Percentiles rank a stretch among this genome's conserved stretches.
These are phyloP conservation scores for Medicago ruthenica DNA, from an alignment of 306 rosid genomes.

Conservation along the genomic window DNA sequence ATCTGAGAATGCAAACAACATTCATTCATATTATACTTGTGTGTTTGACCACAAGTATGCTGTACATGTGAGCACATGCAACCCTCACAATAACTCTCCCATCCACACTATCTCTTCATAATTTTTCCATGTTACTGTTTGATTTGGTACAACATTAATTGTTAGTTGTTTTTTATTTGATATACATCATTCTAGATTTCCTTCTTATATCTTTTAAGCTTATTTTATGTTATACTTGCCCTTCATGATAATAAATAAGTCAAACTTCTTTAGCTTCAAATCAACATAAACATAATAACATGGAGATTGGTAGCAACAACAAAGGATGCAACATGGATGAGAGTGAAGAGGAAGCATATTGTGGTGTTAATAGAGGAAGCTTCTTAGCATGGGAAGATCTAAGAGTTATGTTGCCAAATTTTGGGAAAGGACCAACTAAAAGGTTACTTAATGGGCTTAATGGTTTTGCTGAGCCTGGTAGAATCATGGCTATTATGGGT, in stretches of 20 bases:
- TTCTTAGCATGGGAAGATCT: slow-evolving; percentile 95
- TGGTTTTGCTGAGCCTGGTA: slow-evolving; percentile 87
- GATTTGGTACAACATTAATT: slow-evolving; percentile 48
- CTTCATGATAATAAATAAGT: neutral
- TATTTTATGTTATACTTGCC: neutral
- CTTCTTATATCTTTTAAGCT: neutral
- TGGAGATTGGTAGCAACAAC: slow-evolving; percentile 56
- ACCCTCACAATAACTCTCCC: slow-evolving; percentile 42
- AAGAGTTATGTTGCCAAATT: slow-evolving; percentile 69
- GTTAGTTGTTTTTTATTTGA: slow-evolving; percentile 72
- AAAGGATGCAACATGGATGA: slow-evolving; percentile 31
- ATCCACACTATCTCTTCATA: slow-evolving; percentile 56
- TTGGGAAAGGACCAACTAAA: slow-evolving; percentile 73
- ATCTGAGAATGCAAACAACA: slow-evolving; percentile 32
- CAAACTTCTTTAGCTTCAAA: slow-evolving; percentile 23
- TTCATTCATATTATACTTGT: slow-evolving; percentile 32
- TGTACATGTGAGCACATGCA: slow-evolving; percentile 25
- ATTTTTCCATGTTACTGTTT: slow-evolving; percentile 37
- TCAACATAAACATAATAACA: slow-evolving; percentile 24
- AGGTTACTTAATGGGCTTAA: slow-evolving; percentile 76
- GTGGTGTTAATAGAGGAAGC: slow-evolving; percentile 66
- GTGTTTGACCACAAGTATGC: slow-evolving; percentile 41
- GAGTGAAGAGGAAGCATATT: neutral
- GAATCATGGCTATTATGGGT: slow-evolving; percentile 91
- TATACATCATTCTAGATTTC: slow-evolving; percentile 12